These are phyloP conservation scores for Rhodamnia rubescens DNA, from an alignment of 345 rosid species.

Conservation along the genomic window DNA sequence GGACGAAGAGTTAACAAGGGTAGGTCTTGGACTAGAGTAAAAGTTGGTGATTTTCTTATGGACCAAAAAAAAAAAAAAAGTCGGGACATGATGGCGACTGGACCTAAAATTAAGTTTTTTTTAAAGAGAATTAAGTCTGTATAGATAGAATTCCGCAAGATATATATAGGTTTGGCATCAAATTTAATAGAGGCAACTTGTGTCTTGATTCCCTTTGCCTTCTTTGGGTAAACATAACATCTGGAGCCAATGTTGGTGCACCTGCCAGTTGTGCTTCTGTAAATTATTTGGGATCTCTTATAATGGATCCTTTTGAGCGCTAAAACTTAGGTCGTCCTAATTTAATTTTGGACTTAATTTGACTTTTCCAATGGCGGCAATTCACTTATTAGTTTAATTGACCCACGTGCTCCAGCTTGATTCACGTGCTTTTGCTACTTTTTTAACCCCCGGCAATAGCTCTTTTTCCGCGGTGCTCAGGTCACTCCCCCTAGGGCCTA, in stretches of 20 bases:
- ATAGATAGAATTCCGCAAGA: neutral
- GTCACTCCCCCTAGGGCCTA: neutral
- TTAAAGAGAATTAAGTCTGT: neutral
- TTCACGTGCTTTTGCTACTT: neutral
- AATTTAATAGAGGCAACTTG: neutral
- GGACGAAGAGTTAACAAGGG: accelerated
- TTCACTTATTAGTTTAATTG: neutral
- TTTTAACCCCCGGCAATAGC: neutral
- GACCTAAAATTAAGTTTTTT: neutral
- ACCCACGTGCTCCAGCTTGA: neutral
- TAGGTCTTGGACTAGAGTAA: accelerated
- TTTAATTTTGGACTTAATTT: neutral
- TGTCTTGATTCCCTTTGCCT: neutral
- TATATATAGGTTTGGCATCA: neutral
- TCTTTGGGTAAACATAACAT: neutral
- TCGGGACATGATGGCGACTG: accelerated
- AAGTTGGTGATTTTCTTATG: neutral
- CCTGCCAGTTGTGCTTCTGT: neutral
- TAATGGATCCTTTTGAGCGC: neutral
- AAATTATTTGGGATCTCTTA: neutral
- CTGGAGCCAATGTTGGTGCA: neutral
- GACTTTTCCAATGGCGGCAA: neutral
- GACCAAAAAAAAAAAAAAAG: neutral
- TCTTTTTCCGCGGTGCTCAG: neutral
- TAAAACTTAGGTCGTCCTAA: neutral